Percentiles rank a stretch among this genome's conserved stretches.
These are phyloP conservation scores for Theobroma cacao DNA, from an alignment of 345 rosid species.

Conservation along the genomic window DNA sequence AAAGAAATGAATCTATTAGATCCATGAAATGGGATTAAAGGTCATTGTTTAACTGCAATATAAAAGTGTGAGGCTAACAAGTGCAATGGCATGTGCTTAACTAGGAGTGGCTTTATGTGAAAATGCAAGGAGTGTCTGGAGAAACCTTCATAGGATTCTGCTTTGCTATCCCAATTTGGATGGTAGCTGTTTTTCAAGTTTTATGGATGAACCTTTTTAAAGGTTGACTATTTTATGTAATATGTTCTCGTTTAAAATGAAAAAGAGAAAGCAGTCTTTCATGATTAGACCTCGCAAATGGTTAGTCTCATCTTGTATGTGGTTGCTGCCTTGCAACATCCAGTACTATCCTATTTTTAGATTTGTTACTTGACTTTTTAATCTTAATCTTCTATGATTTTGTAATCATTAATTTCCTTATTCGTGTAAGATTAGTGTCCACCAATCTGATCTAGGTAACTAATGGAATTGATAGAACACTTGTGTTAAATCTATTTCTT, in stretches of 20 bases:
- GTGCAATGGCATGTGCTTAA: background rate
- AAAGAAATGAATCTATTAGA: background rate
- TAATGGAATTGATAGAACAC: background rate
- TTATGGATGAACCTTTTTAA: background rate
- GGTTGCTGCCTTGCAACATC: background rate
- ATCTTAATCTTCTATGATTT: background rate
- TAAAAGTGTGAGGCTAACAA: background rate
- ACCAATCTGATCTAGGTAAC: background rate
- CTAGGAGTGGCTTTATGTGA: background rate
- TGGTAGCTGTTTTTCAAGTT: background rate
- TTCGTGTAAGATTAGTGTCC: background rate
- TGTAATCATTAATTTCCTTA: background rate
- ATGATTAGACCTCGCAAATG: background rate
- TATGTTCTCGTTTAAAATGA: background rate
- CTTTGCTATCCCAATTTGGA: background rate
- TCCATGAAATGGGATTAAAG: background rate
- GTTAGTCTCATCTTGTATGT: background rate
- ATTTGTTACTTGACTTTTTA: background rate
- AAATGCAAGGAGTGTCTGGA: background rate
- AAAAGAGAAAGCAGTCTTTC: background rate
- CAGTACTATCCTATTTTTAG: background rate
- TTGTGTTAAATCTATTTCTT: slow-evolving; percentile 6
- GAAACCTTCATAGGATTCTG: background rate
- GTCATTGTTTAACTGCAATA: background rate
- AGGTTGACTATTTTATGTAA: background rate